A percentile compares a stretch with the other conserved stretches of the same genome.
Conservation (phyloP, 441 rosid genomes). For the Adansonia madagascariensis region DNA sequence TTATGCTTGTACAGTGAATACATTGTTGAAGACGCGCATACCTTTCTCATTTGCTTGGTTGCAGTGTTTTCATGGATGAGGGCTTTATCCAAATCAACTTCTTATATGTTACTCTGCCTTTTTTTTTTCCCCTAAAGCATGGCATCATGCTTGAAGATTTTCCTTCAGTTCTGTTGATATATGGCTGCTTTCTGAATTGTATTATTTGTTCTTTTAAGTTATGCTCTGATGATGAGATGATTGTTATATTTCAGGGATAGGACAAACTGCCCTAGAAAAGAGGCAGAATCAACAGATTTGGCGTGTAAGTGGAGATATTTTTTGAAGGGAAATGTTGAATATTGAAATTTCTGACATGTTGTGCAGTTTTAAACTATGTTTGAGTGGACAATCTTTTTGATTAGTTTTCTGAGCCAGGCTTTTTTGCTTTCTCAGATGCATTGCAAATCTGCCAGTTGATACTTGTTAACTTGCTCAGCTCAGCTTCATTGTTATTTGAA, state of each 20-base stretch:
- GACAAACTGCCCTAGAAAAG: conserved; percentile 20
- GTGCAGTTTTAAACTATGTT: conserved; percentile 19
- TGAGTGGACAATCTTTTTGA: background rate
- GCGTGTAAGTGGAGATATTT: conserved; percentile 22
- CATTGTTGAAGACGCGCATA: background rate
- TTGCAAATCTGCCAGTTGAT: background rate
- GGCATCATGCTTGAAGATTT: background rate
- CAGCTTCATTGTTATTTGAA: background rate
- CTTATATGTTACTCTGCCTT: background rate
- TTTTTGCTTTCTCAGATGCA: background rate
- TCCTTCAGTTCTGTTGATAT: background rate
- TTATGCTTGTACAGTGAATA: background rate
- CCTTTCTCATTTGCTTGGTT: background rate
- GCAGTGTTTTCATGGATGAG: background rate
- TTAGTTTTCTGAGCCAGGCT: background rate
- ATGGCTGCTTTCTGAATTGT: background rate
- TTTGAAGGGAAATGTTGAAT: background rate
- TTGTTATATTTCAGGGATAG: conserved; percentile 32
- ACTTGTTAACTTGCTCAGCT: no score
- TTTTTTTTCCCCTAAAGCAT: background rate
- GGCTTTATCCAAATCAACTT: background rate
- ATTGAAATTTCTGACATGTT: conserved; percentile 18
- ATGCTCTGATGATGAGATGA: conserved; percentile 8
- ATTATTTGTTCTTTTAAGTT: background rate
- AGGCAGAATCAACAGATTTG: conserved; percentile 24